Evolutionary conservation across 495 filamentous ascomycete genomes (phyloP), one percentile per base, ranked within the genome.

Genomic region (Daldinia bambusicola): DNA sequence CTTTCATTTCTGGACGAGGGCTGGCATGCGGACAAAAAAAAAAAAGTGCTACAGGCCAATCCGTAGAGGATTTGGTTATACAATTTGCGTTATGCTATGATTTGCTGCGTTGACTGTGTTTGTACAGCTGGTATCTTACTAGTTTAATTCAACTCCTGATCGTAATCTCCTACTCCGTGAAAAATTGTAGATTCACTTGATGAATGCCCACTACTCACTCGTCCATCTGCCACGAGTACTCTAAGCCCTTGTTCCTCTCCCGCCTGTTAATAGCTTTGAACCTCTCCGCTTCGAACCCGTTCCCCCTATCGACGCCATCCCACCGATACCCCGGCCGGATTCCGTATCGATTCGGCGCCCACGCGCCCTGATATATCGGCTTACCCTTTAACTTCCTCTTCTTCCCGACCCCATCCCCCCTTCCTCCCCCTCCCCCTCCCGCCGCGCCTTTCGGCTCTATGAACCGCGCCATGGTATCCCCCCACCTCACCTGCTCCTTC

Each of bases 171-270:
- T 40, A n/a, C 45, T 2, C 26, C 16, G 22, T 34, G 43, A 14
- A 50, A 38, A 18, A 59, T 41, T 20, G 64, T 65, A 61, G 61
- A 55, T 20, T 56, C 55, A 36, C 38, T 6, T 60, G 18, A 14
- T 63, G 16, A 26, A 53, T 51, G 26, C 37, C 38, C 3, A 26
- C 18, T 34, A 51, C 55, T 59, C 77, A 95, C 71, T 93, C 91
- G 82, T 98, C 94, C 90, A 94, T 94, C 86, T 97, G 93, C 95
- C 95, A 98, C 57, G 90, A 85, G 80, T 97, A 97, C 75, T 97
- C 92, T 80, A 98, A 76, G 40, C 91, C 87, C 77, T 90, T 90
- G 66, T 89, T 84, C 77, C 91, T 88, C 76, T 86, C 86, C 79
- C 85, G 88, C 76, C 86, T 80, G 80, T 97, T 97, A 77, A 92